These are phyloP conservation scores for Apostasia shenzhenica DNA, from an alignment of 106 monocot species.

Conservation along the genomic window DNA sequence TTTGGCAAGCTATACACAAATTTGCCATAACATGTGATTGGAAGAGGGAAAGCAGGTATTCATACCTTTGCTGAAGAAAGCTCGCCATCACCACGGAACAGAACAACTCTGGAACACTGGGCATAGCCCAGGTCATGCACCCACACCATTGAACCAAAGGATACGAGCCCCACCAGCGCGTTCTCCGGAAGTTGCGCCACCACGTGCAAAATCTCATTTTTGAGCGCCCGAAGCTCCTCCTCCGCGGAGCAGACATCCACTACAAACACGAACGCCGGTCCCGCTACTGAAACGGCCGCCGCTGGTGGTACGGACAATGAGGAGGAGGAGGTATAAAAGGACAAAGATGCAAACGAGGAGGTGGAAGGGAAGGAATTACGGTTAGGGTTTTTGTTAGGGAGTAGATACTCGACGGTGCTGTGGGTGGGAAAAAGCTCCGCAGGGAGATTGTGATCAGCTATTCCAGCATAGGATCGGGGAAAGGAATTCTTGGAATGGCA, in stretches of 20 bases:
- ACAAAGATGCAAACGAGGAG: constrained; percentile 8
- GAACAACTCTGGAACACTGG: constrained; percentile 52
- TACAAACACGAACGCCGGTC: constrained; percentile 57
- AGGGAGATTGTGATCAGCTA: constrained; percentile 80
- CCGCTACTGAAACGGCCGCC: neutral
- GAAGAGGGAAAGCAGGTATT: no score
- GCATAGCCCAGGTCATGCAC: constrained; percentile 71
- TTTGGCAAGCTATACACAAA: no score
- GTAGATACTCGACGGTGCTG: constrained; percentile 83
- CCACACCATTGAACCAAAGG: constrained; percentile 71
- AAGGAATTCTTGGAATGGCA: constrained; percentile 61
- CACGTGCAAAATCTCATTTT: constrained; percentile 59
- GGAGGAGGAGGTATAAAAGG: constrained; percentile 17
- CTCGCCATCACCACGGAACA: constrained; percentile 72
- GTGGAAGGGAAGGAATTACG: constrained; percentile 10
- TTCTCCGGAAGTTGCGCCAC: constrained; percentile 73
- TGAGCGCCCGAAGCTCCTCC: constrained; percentile 62
- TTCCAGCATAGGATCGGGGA: constrained; percentile 66
- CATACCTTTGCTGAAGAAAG: constrained; percentile 55
- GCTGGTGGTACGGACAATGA: neutral
- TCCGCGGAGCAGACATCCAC: constrained; percentile 46
- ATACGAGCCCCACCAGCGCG: constrained; percentile 60
- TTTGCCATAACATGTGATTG: no score
- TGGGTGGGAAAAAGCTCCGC: constrained; percentile 98
- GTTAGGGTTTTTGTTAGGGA: constrained; percentile 14